phyloP scores from a whole-genome alignment of 352 stramenopile genomes.

The Phytopythium boreale region DNA sequence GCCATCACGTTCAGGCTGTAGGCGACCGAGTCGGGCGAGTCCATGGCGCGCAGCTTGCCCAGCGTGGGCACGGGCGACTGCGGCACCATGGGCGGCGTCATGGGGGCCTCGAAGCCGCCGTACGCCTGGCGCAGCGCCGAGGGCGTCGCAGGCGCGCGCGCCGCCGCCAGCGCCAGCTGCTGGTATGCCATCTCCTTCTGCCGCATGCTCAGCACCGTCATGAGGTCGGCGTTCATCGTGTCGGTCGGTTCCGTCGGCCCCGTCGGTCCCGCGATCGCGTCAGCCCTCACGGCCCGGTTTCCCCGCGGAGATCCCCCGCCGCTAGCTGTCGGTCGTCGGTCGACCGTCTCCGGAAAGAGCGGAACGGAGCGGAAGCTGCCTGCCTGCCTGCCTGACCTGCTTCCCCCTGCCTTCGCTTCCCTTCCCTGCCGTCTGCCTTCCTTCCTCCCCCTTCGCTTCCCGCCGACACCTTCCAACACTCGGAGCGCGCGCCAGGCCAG shows the following conservation, averaged over 20 bases:
- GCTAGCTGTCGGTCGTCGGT: not conserved
- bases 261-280: not conserved
- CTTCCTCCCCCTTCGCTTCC: conserved; percentile 19
- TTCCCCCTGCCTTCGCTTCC: conserved; percentile 10
- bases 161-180: conserved; percentile 39
- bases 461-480: conserved; percentile 44
- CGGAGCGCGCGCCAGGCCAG: not conserved
- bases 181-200: conserved; percentile 83
- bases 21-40: conserved; percentile 54
- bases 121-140: conserved; percentile 5
- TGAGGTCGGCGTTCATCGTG: conserved; percentile 50
- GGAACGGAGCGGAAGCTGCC: not conserved
- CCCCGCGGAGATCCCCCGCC: not conserved
- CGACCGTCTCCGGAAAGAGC: not conserved
- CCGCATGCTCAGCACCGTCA: conserved; percentile 80
- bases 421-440: not conserved
- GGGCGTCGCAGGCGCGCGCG: conserved; percentile 14
- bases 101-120: conserved; percentile 5
- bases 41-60: conserved; percentile 5
- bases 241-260: conserved; percentile 10
- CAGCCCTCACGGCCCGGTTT: too few species aligned
- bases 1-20: conserved; percentile 23
- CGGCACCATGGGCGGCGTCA: conserved; percentile 16
- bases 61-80: conserved; percentile 24
- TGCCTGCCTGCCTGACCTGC: conserved; percentile 8